Base-by-base conservation (phyloP, 306 rosid species). In the Casuarina cunninghamiana region DNA sequence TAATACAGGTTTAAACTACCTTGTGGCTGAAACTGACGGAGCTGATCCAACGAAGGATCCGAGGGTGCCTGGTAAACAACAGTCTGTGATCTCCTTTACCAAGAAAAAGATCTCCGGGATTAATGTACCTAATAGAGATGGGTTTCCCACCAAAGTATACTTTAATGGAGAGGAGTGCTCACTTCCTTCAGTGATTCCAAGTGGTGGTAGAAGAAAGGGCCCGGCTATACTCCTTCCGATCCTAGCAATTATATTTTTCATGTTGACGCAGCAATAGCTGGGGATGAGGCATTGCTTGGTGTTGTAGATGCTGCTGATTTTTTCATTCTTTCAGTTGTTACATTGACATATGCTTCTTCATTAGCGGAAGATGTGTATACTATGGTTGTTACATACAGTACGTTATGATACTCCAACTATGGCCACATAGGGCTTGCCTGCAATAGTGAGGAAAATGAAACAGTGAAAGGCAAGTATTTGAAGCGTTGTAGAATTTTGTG, bases 131-230 rank as follows among this genome's bases (percentile, higher is more conserved):
- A 44, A 51, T 0, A 88, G 96, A 79, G 98, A 96, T 65, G 98
- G 97, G 39, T 96, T 96, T 83, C 99, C 99, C 3, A 86, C 87
- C 0, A 93, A 91, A 81, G 98, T 96, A 2, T 86, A 86, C 89
- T 96, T 96, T 81, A 93, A 96, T 54, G 99, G 98, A 16, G 98
- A 96, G 75, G 99, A 96, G 79, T 96, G 99, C 78, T 84, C 89
- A 17, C 87, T 96, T 81, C 99, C 99, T 35, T 77, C 86, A 2
- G 74, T 80, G n/a, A 3, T 26, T 68, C 99, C 99, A 43, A 88
- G 74, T 67, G 83, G 81, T 67, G 90, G 82, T 75, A 66, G 63
- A 73, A 71, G 81, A 72, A 82, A 55, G 53, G 83, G 26, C 61
- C 70, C 87, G n/a, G 82, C 88, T 16, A 69, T 75, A 45, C 57